phyloP scores from a whole-genome alignment of 345 rosid genomes.

The Bruguiera sexangula region DNA sequence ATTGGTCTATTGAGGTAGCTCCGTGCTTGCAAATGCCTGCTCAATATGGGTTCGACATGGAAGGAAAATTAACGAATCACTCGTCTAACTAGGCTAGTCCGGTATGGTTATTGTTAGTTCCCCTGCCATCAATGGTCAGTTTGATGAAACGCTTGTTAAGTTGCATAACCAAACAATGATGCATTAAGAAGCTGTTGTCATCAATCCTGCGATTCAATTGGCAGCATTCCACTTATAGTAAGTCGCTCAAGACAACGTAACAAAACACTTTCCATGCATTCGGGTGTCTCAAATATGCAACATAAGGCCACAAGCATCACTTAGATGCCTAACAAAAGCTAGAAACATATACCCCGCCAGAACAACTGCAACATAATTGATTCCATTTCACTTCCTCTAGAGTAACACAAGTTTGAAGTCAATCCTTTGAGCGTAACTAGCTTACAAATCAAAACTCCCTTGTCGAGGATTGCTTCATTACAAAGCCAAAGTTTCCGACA shows the following conservation, averaged over 20 bases:
- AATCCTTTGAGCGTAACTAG: neutral
- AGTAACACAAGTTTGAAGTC: neutral
- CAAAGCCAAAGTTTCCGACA: slow-evolving; percentile 18
- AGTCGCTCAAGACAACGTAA: too few species aligned
- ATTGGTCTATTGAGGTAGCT: too few species aligned
- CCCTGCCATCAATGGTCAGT: too few species aligned
- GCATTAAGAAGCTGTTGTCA: neutral
- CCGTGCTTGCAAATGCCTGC: too few species aligned
- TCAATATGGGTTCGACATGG: too few species aligned
- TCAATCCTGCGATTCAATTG: neutral
- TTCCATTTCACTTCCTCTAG: neutral
- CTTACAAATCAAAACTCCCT: slow-evolving; percentile 1
- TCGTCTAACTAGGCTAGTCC: too few species aligned
- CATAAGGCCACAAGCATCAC: neutral
- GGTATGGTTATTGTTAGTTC: too few species aligned
- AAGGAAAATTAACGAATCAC: too few species aligned
- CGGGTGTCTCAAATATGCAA: too few species aligned
- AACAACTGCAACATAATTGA: neutral
- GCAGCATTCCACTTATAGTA: too few species aligned
- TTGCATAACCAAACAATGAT: neutral
- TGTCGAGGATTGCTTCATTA: neutral
- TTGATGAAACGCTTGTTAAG: too few species aligned
- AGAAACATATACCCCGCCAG: neutral
- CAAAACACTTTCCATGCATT: too few species aligned
- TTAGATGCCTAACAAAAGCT: neutral